phyloP scores from a whole-genome alignment of 2,329 filamentous ascomycete species.

The Falciphora oryzae region DNA sequence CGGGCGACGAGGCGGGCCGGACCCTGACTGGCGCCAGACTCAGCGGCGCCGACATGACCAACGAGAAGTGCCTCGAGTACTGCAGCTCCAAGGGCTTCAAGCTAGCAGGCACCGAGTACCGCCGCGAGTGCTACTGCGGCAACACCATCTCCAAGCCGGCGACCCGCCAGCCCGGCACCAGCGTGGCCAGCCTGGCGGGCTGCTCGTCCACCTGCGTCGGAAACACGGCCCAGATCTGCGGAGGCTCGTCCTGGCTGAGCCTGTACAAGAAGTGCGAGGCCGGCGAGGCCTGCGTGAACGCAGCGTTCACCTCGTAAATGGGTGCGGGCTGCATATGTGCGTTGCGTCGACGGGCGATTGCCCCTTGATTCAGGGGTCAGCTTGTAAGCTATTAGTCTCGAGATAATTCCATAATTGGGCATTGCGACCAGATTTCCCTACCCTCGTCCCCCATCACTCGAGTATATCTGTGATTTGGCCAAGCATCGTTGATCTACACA shows the following conservation, averaged over 20 bases:
- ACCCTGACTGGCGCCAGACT: conserved; percentile 14
- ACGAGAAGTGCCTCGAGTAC: conserved; percentile 40
- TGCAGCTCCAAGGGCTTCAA: conserved; percentile 40
- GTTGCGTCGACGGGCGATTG: too few relatives aligned
- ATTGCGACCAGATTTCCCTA: too few relatives aligned
- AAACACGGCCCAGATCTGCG: conserved; percentile 15
- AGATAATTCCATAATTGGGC: background rate
- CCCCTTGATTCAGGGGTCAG: background rate
- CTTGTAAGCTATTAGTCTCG: background rate
- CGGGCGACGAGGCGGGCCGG: conserved; percentile 20
- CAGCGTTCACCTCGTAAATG: background rate
- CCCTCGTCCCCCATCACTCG: too few relatives aligned
- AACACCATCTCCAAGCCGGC: conserved; percentile 11
- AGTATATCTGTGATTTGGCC: too few relatives aligned
- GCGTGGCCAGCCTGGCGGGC: conserved; percentile 5
- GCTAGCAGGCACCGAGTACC: conserved; percentile 45
- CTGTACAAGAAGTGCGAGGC: conserved; percentile 2
- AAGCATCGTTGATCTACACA: too few relatives aligned
- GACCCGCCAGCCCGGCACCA: conserved; percentile 10
- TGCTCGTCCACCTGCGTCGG: conserved; percentile 16
- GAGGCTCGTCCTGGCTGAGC: conserved; percentile 9
- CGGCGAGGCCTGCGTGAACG: background rate
- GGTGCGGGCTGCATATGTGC: background rate
- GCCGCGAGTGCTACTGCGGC: conserved; percentile 47
- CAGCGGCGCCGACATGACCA: conserved; percentile 35